Conservation (phyloP, 108 stramenopile genomes). For the Fragilaria radians region DNA sequence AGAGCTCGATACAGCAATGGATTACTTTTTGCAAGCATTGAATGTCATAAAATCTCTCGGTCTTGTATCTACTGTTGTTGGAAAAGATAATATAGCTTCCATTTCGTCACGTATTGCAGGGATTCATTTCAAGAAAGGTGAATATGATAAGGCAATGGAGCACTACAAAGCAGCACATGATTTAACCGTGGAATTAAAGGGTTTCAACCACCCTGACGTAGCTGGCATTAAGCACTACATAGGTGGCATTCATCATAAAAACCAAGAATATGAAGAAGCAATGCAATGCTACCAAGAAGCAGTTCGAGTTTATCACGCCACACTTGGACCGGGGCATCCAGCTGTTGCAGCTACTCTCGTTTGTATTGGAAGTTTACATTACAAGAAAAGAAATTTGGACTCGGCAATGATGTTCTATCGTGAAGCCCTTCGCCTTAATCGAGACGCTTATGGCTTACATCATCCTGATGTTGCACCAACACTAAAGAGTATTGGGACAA, state of each 20-base stretch:
- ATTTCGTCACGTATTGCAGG: constrained; percentile 61
- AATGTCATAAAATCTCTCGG: constrained; percentile 41
- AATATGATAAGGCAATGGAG: constrained; percentile 61
- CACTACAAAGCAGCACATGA: constrained; percentile 75
- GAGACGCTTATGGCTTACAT: constrained; percentile 65
- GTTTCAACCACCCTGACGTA: constrained; percentile 62
- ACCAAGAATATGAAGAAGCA: constrained; percentile 50
- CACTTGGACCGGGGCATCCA: constrained; percentile 64
- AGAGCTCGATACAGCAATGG: constrained; percentile 58
- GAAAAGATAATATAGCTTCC: constrained; percentile 45
- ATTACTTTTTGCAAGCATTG: constrained; percentile 67
- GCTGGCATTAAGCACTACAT: constrained; percentile 75
- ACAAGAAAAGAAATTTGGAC: constrained; percentile 66
- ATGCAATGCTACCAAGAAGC: constrained; percentile 78
- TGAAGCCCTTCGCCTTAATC: constrained; percentile 70
- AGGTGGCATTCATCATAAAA: constrained; percentile 50
- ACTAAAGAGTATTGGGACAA: constrained; percentile 70
- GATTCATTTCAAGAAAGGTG: constrained; percentile 61
- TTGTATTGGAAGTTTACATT: constrained; percentile 73
- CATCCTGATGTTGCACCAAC: constrained; percentile 85
- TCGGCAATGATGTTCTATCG: constrained; percentile 73
- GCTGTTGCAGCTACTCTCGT: constrained; percentile 72
- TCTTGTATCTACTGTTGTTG: constrained; percentile 25
- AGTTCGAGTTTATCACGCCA: constrained; percentile 66
- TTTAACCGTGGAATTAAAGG: constrained; percentile 47